These are phyloP conservation scores for Myxozyma udenii DNA, from an alignment of 805 yeast species.

Conservation along the genomic window DNA sequence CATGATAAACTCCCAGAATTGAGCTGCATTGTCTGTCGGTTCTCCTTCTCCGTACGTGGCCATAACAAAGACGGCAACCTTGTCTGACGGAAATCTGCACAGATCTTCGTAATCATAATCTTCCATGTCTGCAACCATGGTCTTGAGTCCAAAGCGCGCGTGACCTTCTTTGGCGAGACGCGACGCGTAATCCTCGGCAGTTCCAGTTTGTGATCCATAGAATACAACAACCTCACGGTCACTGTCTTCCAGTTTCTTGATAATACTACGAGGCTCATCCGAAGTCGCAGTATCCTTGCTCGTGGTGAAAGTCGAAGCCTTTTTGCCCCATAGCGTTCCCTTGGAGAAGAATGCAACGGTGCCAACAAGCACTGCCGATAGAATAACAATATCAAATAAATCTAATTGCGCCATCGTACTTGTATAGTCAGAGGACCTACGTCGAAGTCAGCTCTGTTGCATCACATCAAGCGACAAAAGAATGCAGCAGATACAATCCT, in stretches of 20 bases:
- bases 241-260: constrained; percentile 47
- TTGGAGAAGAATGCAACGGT: constrained; percentile 64
- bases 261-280: constrained; percentile 33
- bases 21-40: constrained; percentile 91
- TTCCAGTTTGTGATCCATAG: constrained; percentile 96
- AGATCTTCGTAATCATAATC: constrained; percentile 82
- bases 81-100: constrained; percentile 56
- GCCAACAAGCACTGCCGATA: constrained; percentile 64
- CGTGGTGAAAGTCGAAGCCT: constrained; percentile 21
- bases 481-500: no score
- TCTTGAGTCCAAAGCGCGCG: constrained; percentile 72
- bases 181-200: constrained; percentile 94
- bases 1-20: constrained; percentile 64
- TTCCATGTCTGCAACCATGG: constrained; percentile 84
- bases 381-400: constrained; percentile 64
- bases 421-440: no score
- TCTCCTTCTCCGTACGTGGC: constrained; percentile 99
- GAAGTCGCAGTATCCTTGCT: constrained; percentile 6
- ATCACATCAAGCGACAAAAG: no score
- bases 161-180: constrained; percentile 86
- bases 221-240: constrained; percentile 75
- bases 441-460: no score
- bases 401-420: constrained; percentile 49
- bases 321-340: constrained; percentile 50
- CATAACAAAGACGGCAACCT: constrained; percentile 69